These are phyloP conservation scores for Pichia nanzhaoensis DNA, from an alignment of 805 yeast species.

Conservation along the genomic window DNA sequence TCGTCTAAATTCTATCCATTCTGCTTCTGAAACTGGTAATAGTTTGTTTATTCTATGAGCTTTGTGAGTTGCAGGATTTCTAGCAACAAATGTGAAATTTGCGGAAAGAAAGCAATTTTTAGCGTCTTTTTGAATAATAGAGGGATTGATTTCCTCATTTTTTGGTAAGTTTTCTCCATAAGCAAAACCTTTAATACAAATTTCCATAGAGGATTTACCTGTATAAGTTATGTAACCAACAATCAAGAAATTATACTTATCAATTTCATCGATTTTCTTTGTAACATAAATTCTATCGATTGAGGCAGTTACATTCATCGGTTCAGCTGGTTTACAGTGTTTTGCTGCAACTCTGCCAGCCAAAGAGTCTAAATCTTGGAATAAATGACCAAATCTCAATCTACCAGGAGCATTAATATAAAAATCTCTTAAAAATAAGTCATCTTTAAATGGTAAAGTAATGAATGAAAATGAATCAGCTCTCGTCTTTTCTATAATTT, in stretches of 20 bases:
- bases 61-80: constrained; percentile 88
- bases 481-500: constrained; percentile 65
- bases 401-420: constrained; percentile 90
- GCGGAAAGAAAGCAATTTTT: constrained; percentile 79
- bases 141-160: constrained; percentile 39
- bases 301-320: constrained; percentile 91
- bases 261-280: constrained; percentile 73
- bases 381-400: constrained; percentile 83
- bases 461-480: constrained; percentile 69
- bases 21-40: constrained; percentile 65
- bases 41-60: constrained; percentile 81
- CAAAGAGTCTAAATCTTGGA: constrained; percentile 88
- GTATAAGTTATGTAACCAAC: constrained; percentile 95
- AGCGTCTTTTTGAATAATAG: constrained; percentile 42
- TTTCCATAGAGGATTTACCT: constrained; percentile 93
- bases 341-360: constrained; percentile 92
- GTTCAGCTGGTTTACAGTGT: constrained; percentile 93
- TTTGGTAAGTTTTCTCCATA: constrained; percentile 49
- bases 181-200: constrained; percentile 82
- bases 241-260: constrained; percentile 66
- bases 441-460: constrained; percentile 76
- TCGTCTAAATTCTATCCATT: constrained; percentile 77
- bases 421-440: constrained; percentile 74
- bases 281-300: constrained; percentile 88
- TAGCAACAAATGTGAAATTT: constrained; percentile 90